Conservation (phyloP, 352 stramenopile genomes). For the Globisporangium paddicum region DNA sequence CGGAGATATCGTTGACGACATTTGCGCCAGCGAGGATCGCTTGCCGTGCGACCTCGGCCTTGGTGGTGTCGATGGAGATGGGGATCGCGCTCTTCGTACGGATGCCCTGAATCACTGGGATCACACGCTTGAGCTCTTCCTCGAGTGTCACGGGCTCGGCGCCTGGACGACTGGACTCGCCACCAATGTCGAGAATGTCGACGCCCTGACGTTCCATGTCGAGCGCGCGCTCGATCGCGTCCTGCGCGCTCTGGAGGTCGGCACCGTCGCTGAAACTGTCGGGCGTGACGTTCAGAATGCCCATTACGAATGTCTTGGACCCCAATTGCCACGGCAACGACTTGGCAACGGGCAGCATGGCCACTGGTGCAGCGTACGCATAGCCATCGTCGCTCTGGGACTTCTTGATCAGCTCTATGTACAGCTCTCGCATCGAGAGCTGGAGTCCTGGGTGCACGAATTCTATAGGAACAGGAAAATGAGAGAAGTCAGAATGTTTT, state of each 20-base stretch:
- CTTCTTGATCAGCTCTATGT: constrained; percentile 27
- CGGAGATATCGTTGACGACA: constrained; percentile 98
- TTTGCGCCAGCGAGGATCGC: constrained; percentile 93
- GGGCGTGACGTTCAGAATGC: constrained; percentile 98
- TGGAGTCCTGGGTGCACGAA: constrained; percentile 77
- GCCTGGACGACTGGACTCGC: constrained; percentile 98
- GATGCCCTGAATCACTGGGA: constrained; percentile 94
- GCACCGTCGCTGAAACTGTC: constrained; percentile 94
- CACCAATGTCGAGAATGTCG: constrained; percentile 97
- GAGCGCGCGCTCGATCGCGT: constrained; percentile 79
- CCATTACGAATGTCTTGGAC: constrained; percentile 93
- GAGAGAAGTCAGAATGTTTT: neutral
- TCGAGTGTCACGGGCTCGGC: constrained; percentile 82
- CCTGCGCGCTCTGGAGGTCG: constrained; percentile 34
- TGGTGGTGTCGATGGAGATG: constrained; percentile 97
- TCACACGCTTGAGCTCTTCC: constrained; percentile 87
- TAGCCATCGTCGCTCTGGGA: constrained; percentile 6
- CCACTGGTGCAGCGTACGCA: constrained; percentile 33
- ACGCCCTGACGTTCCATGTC: constrained; percentile 90
- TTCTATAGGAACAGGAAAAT: constrained; percentile 19
- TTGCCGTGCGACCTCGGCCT: constrained; percentile 85
- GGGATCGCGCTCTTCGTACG: constrained; percentile 61
- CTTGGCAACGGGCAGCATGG: constrained; percentile 53
- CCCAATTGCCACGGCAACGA: constrained; percentile 33
- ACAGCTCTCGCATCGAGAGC: constrained; percentile 68